Base-by-base conservation (phyloP, 2,329 filamentous ascomycete genomes). In the Cercospora beticola region DNA sequence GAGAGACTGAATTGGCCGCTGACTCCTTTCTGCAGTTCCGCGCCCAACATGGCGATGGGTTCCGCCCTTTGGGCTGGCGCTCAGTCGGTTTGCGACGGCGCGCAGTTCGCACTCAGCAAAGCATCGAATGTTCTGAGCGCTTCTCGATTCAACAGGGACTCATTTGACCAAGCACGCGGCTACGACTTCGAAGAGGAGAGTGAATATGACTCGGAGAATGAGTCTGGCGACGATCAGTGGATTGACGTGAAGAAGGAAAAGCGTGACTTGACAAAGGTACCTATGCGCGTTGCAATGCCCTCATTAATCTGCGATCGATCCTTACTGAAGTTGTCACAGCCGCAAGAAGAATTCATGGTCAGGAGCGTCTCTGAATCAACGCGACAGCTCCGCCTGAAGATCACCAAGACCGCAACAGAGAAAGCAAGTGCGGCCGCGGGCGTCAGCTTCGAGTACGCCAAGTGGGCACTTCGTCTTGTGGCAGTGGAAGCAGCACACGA, bases 391-490 rank as follows among this genome's bases (percentile, higher is more conserved):
- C 57, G 57, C 56, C 33, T 57, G 5, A 65, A 62, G 21, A 26
- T 65, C 26, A 57, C 67, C 3, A 36, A 62, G 23, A 40, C 60
- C 7, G 67, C 67, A 5, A 36, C 56, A 16, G 49, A 60, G 18
- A 54, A 54, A 30, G 62, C 62, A 31, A 62, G 59, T 40, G 64
- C 69, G 31, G 69, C 70, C 18, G 67, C 67, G 10, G 70, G 65
- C 21, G 63, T 68, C 61, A 61, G 63, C 54, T 43, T 68, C 52
- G 56, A 57, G 8, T 61, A 68, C 60, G 66, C 62, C 1, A 59
- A 67, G 18, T 52, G 54, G 30, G 68, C 68, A 2, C 56, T 67
- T 21, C 63, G 56, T 28, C 54, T 64, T 26, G 49, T 61, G 7
- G 49, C 64, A 26, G 14, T 64, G 36, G 68, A 69, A 56, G 60